These are phyloP conservation scores for Aspergillus fischeri DNA, from an alignment of 2,329 filamentous ascomycete species.

Conservation along the genomic window DNA sequence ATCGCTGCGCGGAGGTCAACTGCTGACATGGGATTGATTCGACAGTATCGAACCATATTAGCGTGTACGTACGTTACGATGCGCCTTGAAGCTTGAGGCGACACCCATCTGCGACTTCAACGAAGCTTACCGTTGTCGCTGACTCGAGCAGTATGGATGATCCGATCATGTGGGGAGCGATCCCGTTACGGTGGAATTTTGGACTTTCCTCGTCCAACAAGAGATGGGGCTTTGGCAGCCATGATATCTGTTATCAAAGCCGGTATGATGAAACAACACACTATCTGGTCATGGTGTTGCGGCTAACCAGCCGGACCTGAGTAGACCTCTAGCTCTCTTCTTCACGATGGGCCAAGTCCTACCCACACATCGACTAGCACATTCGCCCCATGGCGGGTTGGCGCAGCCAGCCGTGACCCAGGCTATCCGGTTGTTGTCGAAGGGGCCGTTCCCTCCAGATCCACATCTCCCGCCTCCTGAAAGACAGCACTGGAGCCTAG, in stretches of 20 bases:
- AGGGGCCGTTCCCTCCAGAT: constrained; percentile 55
- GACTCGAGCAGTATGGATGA: constrained; percentile 71
- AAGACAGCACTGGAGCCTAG: constrained; percentile 34
- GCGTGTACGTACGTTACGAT: constrained; percentile 65
- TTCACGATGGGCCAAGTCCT: constrained; percentile 87
- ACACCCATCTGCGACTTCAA: constrained; percentile 10
- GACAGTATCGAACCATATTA: constrained; percentile 80
- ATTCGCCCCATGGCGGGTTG: constrained; percentile 76
- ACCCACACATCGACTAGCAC: constrained; percentile 74
- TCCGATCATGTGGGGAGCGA: constrained; percentile 85
- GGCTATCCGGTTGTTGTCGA: constrained; percentile 76
- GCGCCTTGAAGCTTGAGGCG: constrained; percentile 10
- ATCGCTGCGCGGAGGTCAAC: not conserved
- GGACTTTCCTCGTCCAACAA: constrained; percentile 63
- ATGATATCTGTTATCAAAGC: constrained; percentile 92
- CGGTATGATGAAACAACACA: constrained; percentile 50
- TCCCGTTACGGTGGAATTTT: constrained; percentile 71
- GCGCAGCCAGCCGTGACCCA: constrained; percentile 87
- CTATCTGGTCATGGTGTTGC: not conserved
- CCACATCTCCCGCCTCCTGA: constrained; percentile 39
- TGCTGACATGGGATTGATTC: not conserved
- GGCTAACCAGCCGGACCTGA: constrained; percentile 3
- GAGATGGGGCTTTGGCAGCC: constrained; percentile 85
- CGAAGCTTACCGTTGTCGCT: constrained; percentile 26
- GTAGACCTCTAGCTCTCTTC: constrained; percentile 67